Evolutionary conservation across 2,329 filamentous ascomycete species (phyloP).

Genomic region (Trichoderma polysporum): DNA sequence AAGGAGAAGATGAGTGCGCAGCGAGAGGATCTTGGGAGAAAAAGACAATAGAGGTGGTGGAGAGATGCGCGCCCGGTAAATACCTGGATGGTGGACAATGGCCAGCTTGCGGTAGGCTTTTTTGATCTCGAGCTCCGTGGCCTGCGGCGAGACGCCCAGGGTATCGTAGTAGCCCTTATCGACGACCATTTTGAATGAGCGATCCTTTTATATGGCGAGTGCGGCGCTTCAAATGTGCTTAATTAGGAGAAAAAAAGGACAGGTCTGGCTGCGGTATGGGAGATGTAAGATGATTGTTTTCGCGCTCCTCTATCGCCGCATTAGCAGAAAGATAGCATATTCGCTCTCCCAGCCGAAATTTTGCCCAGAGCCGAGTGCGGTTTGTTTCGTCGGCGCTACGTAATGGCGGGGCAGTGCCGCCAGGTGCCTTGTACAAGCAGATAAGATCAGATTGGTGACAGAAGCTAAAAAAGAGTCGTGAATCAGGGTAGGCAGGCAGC

Average conservation of each 20-base stretch:
- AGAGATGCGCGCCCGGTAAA: conserved; percentile 26
- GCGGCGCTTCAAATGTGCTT: background rate
- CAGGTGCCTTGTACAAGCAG: background rate
- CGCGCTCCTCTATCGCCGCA: background rate
- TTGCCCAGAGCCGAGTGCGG: conserved; percentile 6
- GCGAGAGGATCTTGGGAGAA: background rate
- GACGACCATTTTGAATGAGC: conserved; percentile 66
- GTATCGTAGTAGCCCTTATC: conserved; percentile 88
- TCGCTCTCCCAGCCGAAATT: conserved; percentile 21
- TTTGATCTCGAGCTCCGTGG: conserved; percentile 90
- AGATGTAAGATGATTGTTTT: background rate
- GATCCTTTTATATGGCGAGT: background rate
- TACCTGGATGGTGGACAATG: conserved; percentile 88
- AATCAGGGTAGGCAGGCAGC: background rate
- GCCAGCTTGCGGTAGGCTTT: conserved; percentile 95
- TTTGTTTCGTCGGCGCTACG: conserved; percentile 25
- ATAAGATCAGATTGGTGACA: background rate
- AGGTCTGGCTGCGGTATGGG: background rate
- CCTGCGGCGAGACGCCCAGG: conserved; percentile 79
- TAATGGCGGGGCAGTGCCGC: conserved; percentile 40
- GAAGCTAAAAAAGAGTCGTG: background rate
- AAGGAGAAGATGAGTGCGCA: no score
- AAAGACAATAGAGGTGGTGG: background rate
- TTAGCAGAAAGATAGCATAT: conserved; percentile 14
- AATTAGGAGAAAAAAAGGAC: background rate